Evolutionary conservation across 2,329 filamentous ascomycete genomes (phyloP), one percentile per base, ranked within the genome.

Genomic region (Alternaria novae-zelandiae): DNA sequence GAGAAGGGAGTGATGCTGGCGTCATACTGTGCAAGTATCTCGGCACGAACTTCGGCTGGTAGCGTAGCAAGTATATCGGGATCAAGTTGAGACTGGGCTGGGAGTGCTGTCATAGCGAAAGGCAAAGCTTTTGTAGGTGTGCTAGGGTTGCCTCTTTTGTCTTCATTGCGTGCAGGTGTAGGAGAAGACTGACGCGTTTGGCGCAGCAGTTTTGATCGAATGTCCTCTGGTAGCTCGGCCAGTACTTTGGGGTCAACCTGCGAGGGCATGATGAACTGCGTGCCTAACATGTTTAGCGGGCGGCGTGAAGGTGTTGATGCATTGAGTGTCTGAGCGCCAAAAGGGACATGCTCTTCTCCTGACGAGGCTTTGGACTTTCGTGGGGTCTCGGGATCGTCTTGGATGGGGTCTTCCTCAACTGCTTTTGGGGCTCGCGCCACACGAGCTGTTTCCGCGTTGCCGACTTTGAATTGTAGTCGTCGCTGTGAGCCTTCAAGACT

Each of bases 211-310:
- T 88, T 92, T 30, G 88, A 89, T 63, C 93, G 87, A 66, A 98
- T 97, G 75, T 97, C 93, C 30, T 84, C 85, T 0, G 95, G 95
- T 4, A 99, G 84, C 73, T 96, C 94, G 2, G 91, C 91, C 4
- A 98, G 81, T 0, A 97, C 90, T n/a, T 86, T 84, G 0, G 91
- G 89, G 75, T 99, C 96, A 3, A 92, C 87, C 69, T 97, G 92
- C 1, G 87, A 87, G 0, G 96, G 96, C 70, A 99, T 85, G 50
- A 98, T 88, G 73, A 99, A 99, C 73, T 99, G 96, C 0, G 95
- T 97, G 2, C 95, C 93, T 4, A 89, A 84, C 4, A 93, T 87
- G 73, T 97, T 97, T 21, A 97, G 82, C 1, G 90, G 90, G 65
- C 86, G 90, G 21, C 81, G 91, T 82, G 79, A 88, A 82, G 67